Conservation (phyloP, 1,284 basidiomycete genomes). For the Naganishia liquefaciens region DNA sequence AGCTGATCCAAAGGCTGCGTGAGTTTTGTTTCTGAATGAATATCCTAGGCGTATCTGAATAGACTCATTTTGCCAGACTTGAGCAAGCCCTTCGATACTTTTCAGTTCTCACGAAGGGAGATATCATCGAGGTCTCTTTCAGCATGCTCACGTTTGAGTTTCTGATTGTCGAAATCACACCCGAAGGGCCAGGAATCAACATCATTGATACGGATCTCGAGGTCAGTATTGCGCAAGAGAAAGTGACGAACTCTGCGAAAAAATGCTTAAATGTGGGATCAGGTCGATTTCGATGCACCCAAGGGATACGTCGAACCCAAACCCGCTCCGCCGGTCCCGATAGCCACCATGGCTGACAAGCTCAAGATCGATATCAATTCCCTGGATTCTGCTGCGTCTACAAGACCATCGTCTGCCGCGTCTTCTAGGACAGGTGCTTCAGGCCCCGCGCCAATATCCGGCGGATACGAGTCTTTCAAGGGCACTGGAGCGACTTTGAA, state of each 20-base stretch:
- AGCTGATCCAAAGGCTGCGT: conserved; percentile 93
- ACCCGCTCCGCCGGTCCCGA: conserved; percentile 66
- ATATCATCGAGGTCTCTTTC: conserved; percentile 88
- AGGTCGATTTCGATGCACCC: conserved; percentile 63
- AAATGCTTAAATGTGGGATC: background rate
- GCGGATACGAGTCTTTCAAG: conserved; percentile 87
- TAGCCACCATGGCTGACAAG: conserved; percentile 93
- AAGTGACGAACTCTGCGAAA: background rate
- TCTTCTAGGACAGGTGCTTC: conserved; percentile 50
- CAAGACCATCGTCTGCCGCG: conserved; percentile 72
- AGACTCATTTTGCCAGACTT: conserved; percentile 61
- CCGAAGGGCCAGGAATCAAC: conserved; percentile 83
- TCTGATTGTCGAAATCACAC: conserved; percentile 89
- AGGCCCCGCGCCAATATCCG: conserved; percentile 4
- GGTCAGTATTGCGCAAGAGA: conserved; percentile 54
- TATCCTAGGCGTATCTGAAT: background rate
- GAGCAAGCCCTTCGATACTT: conserved; percentile 95
- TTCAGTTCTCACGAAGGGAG: conserved; percentile 82
- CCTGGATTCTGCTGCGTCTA: conserved; percentile 66
- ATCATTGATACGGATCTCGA: conserved; percentile 96
- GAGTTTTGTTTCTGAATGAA: conserved; percentile 52
- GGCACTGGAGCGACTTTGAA: conserved; percentile 84
- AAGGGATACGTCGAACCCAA: conserved; percentile 81
- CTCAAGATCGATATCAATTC: conserved; percentile 89
- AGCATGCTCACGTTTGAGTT: conserved; percentile 93